phyloP scores from a whole-genome alignment of 1,139 yeast genomes.

The Scheffersomyces illinoinensis region DNA sequence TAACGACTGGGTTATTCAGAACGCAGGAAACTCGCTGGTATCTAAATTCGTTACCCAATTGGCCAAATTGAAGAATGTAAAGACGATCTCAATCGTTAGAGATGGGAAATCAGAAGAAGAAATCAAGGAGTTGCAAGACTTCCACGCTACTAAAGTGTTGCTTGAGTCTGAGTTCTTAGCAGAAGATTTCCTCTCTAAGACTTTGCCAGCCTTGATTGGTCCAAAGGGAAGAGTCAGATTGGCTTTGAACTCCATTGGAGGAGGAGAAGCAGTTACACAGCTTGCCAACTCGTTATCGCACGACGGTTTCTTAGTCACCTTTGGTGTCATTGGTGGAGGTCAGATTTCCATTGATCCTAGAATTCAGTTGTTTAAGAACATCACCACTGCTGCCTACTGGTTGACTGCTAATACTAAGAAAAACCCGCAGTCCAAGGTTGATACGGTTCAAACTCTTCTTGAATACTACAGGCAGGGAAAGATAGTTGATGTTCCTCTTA shows the following conservation, averaged over 20 bases:
- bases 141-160: constrained; percentile 36
- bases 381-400: constrained; percentile 20
- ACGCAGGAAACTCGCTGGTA: constrained; percentile 39
- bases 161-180: constrained; percentile 22
- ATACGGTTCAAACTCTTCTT: constrained; percentile 11
- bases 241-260: constrained; percentile 34
- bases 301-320: constrained; percentile 29
- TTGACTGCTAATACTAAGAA: constrained; percentile 15
- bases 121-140: constrained; percentile 19
- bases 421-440: constrained; percentile 17
- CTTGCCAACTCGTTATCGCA: constrained; percentile 26
- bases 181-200: constrained; percentile 10
- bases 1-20: constrained; percentile 35
- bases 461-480: constrained; percentile 13
- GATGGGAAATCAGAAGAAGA: constrained; percentile 29
- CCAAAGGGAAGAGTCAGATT: constrained; percentile 23
- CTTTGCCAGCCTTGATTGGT: constrained; percentile 12
- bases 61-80: constrained; percentile 23
- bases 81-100: constrained; percentile 32
- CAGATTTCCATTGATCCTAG: constrained; percentile 11
- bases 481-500: constrained; percentile 10
- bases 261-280: constrained; percentile 16
- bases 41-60: constrained; percentile 31
- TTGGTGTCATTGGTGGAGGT: constrained; percentile 22
- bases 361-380: constrained; percentile 19